Evolutionary conservation across 2,329 filamentous ascomycete genomes (phyloP), one percentile per base, ranked within the genome.

Genomic region (Didymella keratinophila): DNA sequence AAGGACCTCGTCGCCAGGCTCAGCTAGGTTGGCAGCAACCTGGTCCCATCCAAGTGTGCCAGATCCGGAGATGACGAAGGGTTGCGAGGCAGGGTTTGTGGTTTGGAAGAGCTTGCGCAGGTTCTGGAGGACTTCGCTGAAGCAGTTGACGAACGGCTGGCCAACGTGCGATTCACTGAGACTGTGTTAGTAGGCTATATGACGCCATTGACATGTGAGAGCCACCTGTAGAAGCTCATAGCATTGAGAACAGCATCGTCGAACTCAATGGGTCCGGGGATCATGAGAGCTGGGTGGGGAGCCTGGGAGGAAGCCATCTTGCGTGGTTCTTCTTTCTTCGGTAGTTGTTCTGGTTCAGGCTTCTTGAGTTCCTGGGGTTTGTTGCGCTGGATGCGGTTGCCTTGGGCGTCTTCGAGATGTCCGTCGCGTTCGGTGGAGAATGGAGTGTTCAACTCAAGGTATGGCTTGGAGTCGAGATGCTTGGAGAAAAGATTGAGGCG

Each of bases 11-110:
- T 99, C 95, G 60, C 91, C 93, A 49, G 88, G 85, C 81, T 99
- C 94, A 61, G 92, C 85, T 63, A 99, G 81, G 82, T 98, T 99
- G 69, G 93, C 89, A n/a, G 93, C 90, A 44, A 98, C 93, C 58
- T 98, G 82, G 76, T 99, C 95, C 95, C 95, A 99, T 61, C 95
- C 95, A 8, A 99, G 84, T 20, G 95, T 99, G 57, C 95, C 95
- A 52, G 93, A 97, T 63, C 95, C 95, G 66, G 92, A 93, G 77
- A 99, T 87, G 76, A 98, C 86, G 75, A 97, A 96, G 39, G 95
- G 93, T 78, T 99, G 95, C 27, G 93, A 88, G 46, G 87, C 79
- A 50, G 93, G 84, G 73, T 93, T 86, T 72, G 88, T 89, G 69
- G 92, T 94, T 81, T 97, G 92, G 86, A 99, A 97, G 71, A 99